Conservation (phyloP, 192 early-diverging fungal species). For the Neocallimastix lanati region DNA sequence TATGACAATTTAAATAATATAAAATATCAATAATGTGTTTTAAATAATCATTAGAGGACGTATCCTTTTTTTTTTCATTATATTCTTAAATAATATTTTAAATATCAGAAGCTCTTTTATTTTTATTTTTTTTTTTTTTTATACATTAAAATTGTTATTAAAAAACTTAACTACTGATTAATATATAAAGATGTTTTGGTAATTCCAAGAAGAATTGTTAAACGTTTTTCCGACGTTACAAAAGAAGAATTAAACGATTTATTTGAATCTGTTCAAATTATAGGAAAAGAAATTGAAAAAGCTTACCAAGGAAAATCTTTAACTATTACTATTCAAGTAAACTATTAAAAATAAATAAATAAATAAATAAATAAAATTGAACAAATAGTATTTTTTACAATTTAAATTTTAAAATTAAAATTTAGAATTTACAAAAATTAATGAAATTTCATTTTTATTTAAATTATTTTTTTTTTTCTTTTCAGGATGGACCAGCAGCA, state of each 20-base stretch:
- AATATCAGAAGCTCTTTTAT: too few species aligned
- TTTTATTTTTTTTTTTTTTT: neutral
- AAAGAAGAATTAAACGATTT: slow-evolving; percentile 66
- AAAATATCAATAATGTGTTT: too few species aligned
- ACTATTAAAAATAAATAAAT: neutral
- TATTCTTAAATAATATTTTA: neutral
- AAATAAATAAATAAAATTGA: neutral
- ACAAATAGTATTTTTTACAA: too few species aligned
- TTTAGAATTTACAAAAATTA: too few species aligned
- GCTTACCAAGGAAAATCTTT: slow-evolving; percentile 49
- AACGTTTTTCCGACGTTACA: slow-evolving; percentile 58
- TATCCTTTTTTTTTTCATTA: neutral
- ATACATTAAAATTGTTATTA: neutral
- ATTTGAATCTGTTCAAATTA: slow-evolving; percentile 55
- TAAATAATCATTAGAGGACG: too few species aligned
- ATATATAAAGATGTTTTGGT: slow-evolving; percentile 60
- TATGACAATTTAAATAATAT: too few species aligned
- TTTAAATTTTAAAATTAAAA: too few species aligned
- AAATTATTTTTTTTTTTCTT: too few species aligned
- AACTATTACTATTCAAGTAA: slow-evolving; percentile 61
- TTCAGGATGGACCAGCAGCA: slow-evolving; percentile 49
- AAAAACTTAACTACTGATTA: slow-evolving; percentile 2
- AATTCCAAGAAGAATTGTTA: slow-evolving; percentile 41
- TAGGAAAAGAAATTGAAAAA: slow-evolving; percentile 54
- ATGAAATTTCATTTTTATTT: too few species aligned